Evolutionary conservation across 2,329 filamentous ascomycete genomes (phyloP).

Genomic region (Lachnellula hyalina): DNA sequence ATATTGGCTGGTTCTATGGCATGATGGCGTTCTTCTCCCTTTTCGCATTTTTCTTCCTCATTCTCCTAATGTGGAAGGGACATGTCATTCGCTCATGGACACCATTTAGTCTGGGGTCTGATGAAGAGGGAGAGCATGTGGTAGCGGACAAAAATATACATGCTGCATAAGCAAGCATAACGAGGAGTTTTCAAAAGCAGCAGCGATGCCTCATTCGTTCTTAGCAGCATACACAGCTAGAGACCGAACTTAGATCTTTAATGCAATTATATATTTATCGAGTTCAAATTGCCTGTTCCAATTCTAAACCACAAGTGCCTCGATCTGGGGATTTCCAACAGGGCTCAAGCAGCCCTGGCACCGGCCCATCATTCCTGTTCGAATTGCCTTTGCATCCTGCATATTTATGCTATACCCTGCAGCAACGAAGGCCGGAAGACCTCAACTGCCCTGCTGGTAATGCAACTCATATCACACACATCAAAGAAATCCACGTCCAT

Average conservation of each 20-base stretch:
- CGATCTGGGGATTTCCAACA: too few relatives aligned
- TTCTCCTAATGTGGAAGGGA: slow-evolving; percentile 30
- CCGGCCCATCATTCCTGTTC: too few relatives aligned
- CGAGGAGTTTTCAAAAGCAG: not conserved
- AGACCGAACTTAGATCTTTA: not conserved
- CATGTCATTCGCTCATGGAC: slow-evolving; percentile 19
- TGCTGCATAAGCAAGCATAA: not conserved
- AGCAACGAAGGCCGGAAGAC: too few relatives aligned
- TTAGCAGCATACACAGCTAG: not conserved
- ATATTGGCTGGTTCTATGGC: slow-evolving; percentile 37
- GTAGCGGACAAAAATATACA: slow-evolving; percentile 7
- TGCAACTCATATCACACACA: too few relatives aligned
- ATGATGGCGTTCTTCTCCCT: slow-evolving; percentile 37
- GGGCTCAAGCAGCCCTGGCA: too few relatives aligned
- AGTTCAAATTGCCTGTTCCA: too few relatives aligned
- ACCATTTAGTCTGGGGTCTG: slow-evolving; percentile 13
- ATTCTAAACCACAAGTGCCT: too few relatives aligned
- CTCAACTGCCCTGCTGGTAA: too few relatives aligned
- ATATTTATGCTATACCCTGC: too few relatives aligned
- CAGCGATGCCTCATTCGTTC: not conserved
- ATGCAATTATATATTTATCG: not conserved
- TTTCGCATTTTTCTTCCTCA: slow-evolving; percentile 24
- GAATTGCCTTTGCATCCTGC: too few relatives aligned
- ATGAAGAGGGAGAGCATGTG: slow-evolving; percentile 27
- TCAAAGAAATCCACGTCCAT: too few relatives aligned